Base-by-base conservation (phyloP, 2,329 filamentous ascomycete species). In the Scedosporium boydii region DNA sequence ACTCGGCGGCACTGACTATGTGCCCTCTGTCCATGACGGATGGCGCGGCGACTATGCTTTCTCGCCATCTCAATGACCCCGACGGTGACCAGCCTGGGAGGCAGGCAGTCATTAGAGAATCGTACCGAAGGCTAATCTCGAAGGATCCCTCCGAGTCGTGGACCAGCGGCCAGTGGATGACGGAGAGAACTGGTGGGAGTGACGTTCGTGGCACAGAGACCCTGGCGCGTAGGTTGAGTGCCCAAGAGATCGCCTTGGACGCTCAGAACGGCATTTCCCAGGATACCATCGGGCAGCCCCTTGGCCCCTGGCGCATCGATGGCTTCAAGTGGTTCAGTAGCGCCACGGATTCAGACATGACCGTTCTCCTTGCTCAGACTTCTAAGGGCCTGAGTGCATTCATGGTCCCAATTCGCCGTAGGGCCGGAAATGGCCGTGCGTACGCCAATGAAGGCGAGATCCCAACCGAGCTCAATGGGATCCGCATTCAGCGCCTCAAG, bases 111-210 rank as follows among this genome's bases (percentile, higher is more conserved):
- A 38, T 38, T 38, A 1, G 34, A 38, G 34, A 38, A 12, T 38
- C 34, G 10, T 38, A 38, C 34, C 34, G 34, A 38, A 38, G 34
- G 34, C 10, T 38, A 16, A 53, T 16, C 3, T 53, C 48, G 23
- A 53, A 53, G 18, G 23, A 53, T 53, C 48, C 48, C 18, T 21
- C 18, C 10, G 48, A 53, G 23, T 16, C 83, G 0, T 91, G 87
- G 87, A 91, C 87, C 0, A 87, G 83, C 44, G 87, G 87, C 0
- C 88, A 91, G 70, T 91, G 88, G 88, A 90, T 91, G 87, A 90
- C 87, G 0, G 87, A 90, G 67, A 78, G 87, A 2, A 78, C 80
- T 0, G 87, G 87, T 1, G 88, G 87, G 0, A 88, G 85, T 65
- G 88, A 91, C 67, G 86, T 90, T 1, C 84, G 83, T 3, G 78